Conservation (phyloP, 1,284 basidiomycete species). For the Pseudozyma hubeiensis region DNA sequence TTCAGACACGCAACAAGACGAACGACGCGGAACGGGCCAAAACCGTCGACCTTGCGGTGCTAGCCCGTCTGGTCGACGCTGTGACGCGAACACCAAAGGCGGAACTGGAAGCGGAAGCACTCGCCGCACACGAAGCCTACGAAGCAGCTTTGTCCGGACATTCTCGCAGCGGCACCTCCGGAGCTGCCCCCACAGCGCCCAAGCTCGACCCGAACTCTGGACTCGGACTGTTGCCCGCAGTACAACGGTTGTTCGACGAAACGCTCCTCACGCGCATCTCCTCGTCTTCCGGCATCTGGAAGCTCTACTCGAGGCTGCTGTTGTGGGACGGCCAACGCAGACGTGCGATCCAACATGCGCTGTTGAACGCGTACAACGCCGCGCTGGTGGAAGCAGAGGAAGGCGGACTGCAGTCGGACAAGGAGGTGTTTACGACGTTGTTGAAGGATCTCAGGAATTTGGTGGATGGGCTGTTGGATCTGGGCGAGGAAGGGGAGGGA, state of each 20-base stretch:
- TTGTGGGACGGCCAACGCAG: slow-evolving; percentile 50
- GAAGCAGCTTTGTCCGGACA: slow-evolving; percentile 6
- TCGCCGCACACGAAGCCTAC: slow-evolving; percentile 42
- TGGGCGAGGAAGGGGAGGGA: slow-evolving; percentile 70
- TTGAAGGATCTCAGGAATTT: slow-evolving; percentile 59
- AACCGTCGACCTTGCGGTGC: slow-evolving; percentile 84
- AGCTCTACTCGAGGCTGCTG: slow-evolving; percentile 57
- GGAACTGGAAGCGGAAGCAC: slow-evolving; percentile 20
- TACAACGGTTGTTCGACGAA: slow-evolving; percentile 78
- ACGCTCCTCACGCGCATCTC: slow-evolving; percentile 82
- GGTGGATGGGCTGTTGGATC: slow-evolving; percentile 83
- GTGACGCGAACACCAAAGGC: slow-evolving; percentile 73
- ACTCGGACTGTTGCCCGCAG: slow-evolving; percentile 75
- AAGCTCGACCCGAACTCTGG: slow-evolving; percentile 75
- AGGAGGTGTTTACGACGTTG: slow-evolving; percentile 14
- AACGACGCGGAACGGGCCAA: slow-evolving; percentile 71
- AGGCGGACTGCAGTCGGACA: slow-evolving; percentile 24
- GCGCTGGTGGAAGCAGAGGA: slow-evolving; percentile 30
- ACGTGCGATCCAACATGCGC: slow-evolving; percentile 36
- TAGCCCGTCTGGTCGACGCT: slow-evolving; percentile 87
- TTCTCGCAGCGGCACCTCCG: background rate
- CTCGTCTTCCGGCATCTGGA: slow-evolving; percentile 66
- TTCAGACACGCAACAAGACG: slow-evolving; percentile 71
- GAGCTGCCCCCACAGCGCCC: slow-evolving; percentile 27
- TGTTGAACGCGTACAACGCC: slow-evolving; percentile 54